Percentiles rank a stretch among this genome's conserved stretches.
These are phyloP conservation scores for Trichoderma gracile DNA, from an alignment of 2,329 filamentous ascomycete genomes.

Conservation along the genomic window DNA sequence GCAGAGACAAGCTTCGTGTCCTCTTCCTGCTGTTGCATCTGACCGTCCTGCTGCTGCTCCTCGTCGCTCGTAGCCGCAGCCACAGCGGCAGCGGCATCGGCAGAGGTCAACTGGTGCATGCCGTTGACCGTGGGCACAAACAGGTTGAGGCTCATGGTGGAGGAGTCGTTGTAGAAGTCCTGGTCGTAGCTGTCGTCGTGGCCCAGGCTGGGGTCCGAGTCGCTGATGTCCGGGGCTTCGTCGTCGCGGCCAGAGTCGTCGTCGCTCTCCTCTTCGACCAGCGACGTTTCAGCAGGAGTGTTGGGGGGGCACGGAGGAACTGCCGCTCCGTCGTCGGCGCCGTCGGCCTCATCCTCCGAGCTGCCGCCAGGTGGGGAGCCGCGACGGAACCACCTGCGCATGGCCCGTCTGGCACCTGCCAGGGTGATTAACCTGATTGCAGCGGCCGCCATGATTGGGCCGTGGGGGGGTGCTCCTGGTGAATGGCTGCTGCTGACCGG, in stretches of 20 bases:
- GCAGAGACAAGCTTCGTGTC: no score
- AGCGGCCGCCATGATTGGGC: conserved; percentile 28
- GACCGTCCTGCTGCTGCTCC: conserved; percentile 31
- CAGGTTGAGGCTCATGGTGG: conserved; percentile 14
- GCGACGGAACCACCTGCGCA: conserved; percentile 38
- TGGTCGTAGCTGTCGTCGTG: background rate
- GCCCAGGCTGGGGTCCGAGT: conserved; percentile 13
- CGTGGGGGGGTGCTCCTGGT: background rate
- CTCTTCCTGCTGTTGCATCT: no score
- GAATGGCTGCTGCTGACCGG: background rate
- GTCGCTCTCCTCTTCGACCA: background rate
- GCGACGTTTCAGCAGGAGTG: background rate
- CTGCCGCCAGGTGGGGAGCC: conserved; percentile 32
- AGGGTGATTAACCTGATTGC: conserved; percentile 36
- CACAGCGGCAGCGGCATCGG: background rate
- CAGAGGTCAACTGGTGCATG: background rate
- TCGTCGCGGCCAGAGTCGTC: background rate
- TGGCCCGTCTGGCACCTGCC: conserved; percentile 36
- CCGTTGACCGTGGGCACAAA: background rate
- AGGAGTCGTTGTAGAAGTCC: conserved; percentile 15
- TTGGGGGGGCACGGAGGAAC: conserved; percentile 6
- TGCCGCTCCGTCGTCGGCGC: background rate
- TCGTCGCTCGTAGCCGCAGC: conserved; percentile 35
- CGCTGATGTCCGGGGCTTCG: background rate
- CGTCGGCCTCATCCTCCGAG: background rate